Conservation (phyloP, 805 yeast genomes). For the Candida namnaoensis region DNA sequence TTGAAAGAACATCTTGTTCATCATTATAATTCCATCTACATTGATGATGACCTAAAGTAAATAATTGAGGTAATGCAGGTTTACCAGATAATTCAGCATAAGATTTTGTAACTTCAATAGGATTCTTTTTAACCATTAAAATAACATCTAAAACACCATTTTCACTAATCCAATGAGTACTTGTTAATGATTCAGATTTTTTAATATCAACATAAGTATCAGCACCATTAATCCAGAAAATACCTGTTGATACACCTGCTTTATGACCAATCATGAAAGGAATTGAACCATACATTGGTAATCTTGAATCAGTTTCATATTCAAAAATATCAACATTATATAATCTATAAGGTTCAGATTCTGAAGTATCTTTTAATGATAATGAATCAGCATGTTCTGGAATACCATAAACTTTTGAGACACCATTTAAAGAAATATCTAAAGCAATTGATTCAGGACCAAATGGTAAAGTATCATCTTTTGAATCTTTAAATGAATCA, state of each 20-base stretch:
- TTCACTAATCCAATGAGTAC: slow-evolving; percentile 92
- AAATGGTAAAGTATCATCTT: slow-evolving; percentile 54
- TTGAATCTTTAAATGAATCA: slow-evolving; percentile 65
- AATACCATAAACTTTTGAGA: slow-evolving; percentile 73
- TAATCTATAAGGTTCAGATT: slow-evolving; percentile 70
- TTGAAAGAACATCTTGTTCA: slow-evolving; percentile 73
- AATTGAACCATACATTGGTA: slow-evolving; percentile 93
- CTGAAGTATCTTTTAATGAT: slow-evolving; percentile 59
- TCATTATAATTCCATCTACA: slow-evolving; percentile 97
- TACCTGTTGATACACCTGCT: slow-evolving; percentile 51
- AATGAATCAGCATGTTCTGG: slow-evolving; percentile 93
- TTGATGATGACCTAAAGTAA: slow-evolving; percentile 88
- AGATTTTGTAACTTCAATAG: slow-evolving; percentile 43
- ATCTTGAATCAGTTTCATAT: slow-evolving; percentile 71
- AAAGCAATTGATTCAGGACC: slow-evolving; percentile 89
- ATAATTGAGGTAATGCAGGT: slow-evolving; percentile 63
- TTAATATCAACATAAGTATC: slow-evolving; percentile 83
- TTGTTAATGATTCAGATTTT: slow-evolving; percentile 23
- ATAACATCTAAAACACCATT: slow-evolving; percentile 76
- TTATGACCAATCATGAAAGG: slow-evolving; percentile 77
- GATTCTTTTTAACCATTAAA: slow-evolving; percentile 51
- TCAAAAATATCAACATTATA: slow-evolving; percentile 95
- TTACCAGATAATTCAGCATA: slow-evolving; percentile 71
- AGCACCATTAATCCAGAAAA: slow-evolving; percentile 90
- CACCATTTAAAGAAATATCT: slow-evolving; percentile 62